Conservation (phyloP, 2,329 filamentous ascomycete genomes). For the Hypocreales sp. region DNA sequence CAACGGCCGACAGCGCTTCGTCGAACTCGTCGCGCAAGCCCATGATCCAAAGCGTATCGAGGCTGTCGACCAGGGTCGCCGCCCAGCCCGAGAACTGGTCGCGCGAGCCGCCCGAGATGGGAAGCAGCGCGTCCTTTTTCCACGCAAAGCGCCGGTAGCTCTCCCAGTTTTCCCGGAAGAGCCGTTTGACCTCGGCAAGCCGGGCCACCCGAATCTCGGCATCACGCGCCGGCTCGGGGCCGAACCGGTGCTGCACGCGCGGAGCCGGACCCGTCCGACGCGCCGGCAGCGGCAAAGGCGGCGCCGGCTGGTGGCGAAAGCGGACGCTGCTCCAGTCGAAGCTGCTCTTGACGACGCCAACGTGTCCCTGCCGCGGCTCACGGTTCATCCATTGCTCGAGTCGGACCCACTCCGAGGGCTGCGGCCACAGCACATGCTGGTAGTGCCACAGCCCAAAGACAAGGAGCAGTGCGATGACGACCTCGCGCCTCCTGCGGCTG, state of each 20-base stretch:
- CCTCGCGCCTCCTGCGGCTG: no score
- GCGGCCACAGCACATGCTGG: no score
- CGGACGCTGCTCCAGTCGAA: conserved; percentile 21
- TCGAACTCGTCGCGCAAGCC: conserved; percentile 50
- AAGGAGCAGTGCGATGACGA: no score
- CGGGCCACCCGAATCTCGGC: conserved; percentile 12
- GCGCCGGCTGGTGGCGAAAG: conserved; percentile 10
- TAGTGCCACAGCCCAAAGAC: no score
- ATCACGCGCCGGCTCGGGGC: conserved; percentile 10
- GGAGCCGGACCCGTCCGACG: conserved; percentile 11
- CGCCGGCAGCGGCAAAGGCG: conserved; percentile 10
- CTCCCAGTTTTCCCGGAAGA: conserved; percentile 21
- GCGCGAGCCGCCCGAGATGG: conserved; percentile 32
- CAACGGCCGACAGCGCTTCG: conserved; percentile 41
- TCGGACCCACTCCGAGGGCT: conserved; percentile 2
- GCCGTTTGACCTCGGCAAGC: conserved; percentile 15
- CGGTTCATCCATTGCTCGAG: conserved; percentile 9
- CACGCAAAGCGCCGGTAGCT: conserved; percentile 48
- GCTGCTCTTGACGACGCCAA: conserved; percentile 10
- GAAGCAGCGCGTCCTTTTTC: conserved; percentile 47
- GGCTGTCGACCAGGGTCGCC: conserved; percentile 49
- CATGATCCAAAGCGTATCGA: conserved; percentile 64
- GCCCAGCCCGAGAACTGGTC: conserved; percentile 53
- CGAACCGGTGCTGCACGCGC: conserved; percentile 19
- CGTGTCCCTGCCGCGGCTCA: not conserved